Evolutionary conservation across 306 rosid genomes (phyloP), one percentile per base, ranked within the genome.

Genomic region (Myrica gale): DNA sequence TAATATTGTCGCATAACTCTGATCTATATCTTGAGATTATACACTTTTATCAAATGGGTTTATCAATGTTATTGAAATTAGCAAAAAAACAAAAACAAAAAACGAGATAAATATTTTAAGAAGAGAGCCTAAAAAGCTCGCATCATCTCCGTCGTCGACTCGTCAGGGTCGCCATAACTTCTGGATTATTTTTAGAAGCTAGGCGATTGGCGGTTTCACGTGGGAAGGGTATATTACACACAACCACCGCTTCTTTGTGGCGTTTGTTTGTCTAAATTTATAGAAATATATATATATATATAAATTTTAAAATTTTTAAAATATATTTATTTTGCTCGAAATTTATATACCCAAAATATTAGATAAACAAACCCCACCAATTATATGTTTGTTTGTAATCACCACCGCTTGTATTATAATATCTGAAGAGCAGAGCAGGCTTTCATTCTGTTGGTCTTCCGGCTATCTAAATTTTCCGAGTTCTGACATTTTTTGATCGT

Each of bases 111-210:
- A 56, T 56, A 3, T 6, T 55, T 55, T 56, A 6, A 20, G 2
- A 54, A 5, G 7, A 53, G 10, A 8, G 9, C 5, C 9, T 7
- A 5, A 61, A 56, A 56, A 6, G 62, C 5, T 56, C 15, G 41
- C 80, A 69, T 57, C 58, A 73, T 13, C 44, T 62, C 72, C 80
- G 51, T 46, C n/a, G n/a, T n/a, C n/a, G n/a, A n/a, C n/a, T n/a
- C 61, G 70, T 44, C 76, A 76, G 48, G 26, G 50, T 10, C 75
- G 74, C 68, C 74, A 12, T 44, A 68, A 76, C 60, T 44, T 55
- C 47, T 5, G 80, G 41, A 19, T 44, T 54, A 68, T 50, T 44
- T 55, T 37, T 5, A 74, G 41, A 45, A 48, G 48, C 42, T 68
- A 44, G 21, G 21, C 19, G 11, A 26, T 44, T 21, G 61, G 62